Conservation (phyloP, 192 early-diverging fungal genomes). For the Podila horticola region DNA sequence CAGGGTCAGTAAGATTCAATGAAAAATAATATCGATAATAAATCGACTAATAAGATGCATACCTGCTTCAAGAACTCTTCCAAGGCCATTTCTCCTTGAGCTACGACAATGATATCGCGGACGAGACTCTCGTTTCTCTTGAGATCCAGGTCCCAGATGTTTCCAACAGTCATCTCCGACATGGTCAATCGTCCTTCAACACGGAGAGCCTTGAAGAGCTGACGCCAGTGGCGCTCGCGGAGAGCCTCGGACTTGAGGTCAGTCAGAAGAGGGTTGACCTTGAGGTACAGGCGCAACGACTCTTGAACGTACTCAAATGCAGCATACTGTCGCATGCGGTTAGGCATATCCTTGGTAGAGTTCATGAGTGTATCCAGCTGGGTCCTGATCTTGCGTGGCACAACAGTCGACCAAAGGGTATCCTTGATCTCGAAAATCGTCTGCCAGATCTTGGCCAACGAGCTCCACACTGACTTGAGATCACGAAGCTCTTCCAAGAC, state of each 20-base stretch:
- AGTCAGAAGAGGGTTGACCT: slow-evolving; percentile 81
- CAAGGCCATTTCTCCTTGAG: slow-evolving; percentile 99
- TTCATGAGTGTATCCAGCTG: slow-evolving; percentile 84
- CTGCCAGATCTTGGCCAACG: slow-evolving; percentile 85
- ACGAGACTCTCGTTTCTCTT: slow-evolving; percentile 86
- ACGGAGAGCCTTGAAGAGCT: slow-evolving; percentile 86
- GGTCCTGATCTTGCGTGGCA: slow-evolving; percentile 90
- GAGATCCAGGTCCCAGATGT: slow-evolving; percentile 95
- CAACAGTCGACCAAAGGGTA: slow-evolving; percentile 84
- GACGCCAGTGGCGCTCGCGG: slow-evolving; percentile 97
- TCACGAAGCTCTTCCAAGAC: slow-evolving; percentile 93
- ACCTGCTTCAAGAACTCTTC: slow-evolving; percentile 96
- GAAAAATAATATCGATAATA: background rate
- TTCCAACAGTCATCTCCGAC: slow-evolving; percentile 91
- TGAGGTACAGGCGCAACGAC: slow-evolving; percentile 79
- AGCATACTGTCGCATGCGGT: slow-evolving; percentile 96
- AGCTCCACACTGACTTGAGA: slow-evolving; percentile 92
- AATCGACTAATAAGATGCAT: background rate
- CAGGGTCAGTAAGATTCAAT: background rate
- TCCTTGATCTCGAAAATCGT: slow-evolving; percentile 88
- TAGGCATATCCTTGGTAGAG: slow-evolving; percentile 93
- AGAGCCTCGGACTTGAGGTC: slow-evolving; percentile 98
- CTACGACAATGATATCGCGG: slow-evolving; percentile 89
- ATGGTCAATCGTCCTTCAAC: slow-evolving; percentile 75
- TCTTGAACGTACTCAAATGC: slow-evolving; percentile 96